phyloP scores from a whole-genome alignment of 331 rosid genomes.

The Ulmus americana region DNA sequence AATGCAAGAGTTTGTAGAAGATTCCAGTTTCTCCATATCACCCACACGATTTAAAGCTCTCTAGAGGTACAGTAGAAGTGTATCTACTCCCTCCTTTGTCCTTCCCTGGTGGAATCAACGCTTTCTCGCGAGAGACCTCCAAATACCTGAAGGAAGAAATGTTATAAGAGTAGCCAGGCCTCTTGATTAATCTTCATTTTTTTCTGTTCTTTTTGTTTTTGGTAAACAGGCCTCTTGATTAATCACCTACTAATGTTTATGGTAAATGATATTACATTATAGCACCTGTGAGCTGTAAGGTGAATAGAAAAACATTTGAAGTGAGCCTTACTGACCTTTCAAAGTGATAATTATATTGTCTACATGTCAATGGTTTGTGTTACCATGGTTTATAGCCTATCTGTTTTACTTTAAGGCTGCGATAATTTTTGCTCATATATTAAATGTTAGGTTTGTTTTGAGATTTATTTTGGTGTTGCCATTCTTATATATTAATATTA shows the following conservation, averaged over 20 bases:
- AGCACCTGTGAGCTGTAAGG: background rate
- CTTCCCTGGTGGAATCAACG: conserved; percentile 17
- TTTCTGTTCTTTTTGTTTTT: no score
- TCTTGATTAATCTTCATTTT: no score
- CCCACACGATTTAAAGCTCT: conserved; percentile 69
- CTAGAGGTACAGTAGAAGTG: conserved; percentile 77
- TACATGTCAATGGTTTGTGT: background rate
- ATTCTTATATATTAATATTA: conserved; percentile 19
- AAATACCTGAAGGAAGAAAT: no score
- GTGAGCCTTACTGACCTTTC: background rate
- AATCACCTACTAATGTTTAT: background rate
- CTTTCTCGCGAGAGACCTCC: conserved; percentile 55
- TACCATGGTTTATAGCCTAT: background rate
- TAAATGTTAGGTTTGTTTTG: background rate
- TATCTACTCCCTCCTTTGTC: conserved; percentile 73
- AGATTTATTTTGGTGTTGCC: background rate
- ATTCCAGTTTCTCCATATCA: conserved; percentile 87
- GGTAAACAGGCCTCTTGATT: no score
- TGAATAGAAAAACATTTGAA: background rate
- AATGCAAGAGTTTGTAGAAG: conserved; percentile 71
- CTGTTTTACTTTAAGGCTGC: no score
- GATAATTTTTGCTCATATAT: background rate
- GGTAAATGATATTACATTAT: background rate
- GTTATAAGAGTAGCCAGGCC: no score
- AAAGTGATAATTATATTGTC: background rate